phyloP scores from a whole-genome alignment of 164 flowering plant species.

The Chimonanthus praecox region DNA sequence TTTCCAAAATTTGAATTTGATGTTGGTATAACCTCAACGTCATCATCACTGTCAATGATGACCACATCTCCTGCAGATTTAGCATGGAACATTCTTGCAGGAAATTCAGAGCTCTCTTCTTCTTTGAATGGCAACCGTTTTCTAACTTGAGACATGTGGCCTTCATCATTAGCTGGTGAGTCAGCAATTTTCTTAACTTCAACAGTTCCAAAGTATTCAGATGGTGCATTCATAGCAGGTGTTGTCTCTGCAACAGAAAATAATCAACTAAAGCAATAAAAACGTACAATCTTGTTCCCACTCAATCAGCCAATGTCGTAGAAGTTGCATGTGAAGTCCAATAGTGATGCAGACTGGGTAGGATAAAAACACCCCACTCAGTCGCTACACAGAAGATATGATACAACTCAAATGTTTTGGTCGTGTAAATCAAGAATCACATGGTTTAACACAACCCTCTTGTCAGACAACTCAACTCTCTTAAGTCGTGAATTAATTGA shows the following conservation, averaged over 20 bases:
- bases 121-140: background rate
- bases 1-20: background rate
- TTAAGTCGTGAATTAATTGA: too few relatives aligned
- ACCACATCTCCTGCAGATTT: background rate
- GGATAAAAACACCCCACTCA: background rate
- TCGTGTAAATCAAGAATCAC: too few relatives aligned
- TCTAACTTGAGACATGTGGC: background rate
- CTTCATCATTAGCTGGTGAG: background rate
- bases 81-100: background rate
- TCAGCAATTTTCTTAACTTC: background rate
- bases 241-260: slow-evolving; percentile 17
- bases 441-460: too few relatives aligned
- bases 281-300: too few relatives aligned
- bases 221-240: slow-evolving; percentile 14
- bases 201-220: background rate
- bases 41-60: slow-evolving; percentile 2
- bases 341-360: background rate
- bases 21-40: background rate
- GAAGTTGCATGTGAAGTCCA: background rate
- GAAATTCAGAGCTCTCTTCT: background rate
- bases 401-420: too few relatives aligned
- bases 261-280: background rate
- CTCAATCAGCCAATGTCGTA: background rate
- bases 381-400: too few relatives aligned
- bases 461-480: too few relatives aligned